phyloP scores from a whole-genome alignment of 352 stramenopile species.

The Phytophthora constricta region DNA sequence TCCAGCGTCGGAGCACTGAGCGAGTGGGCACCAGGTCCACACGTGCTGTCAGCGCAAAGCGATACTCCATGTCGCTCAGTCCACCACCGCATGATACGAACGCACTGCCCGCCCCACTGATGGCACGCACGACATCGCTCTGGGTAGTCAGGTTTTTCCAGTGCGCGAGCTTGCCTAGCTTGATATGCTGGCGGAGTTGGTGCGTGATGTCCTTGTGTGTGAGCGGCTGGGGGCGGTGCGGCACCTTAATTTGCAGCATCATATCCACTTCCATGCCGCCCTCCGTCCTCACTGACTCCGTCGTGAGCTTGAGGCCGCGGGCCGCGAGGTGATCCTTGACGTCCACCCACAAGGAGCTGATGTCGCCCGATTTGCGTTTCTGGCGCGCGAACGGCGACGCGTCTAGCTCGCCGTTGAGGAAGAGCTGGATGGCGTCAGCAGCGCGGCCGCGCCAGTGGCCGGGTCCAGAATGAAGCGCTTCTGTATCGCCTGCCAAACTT shows the following conservation, averaged over 20 bases:
- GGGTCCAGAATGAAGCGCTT: conserved; percentile 13
- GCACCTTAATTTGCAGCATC: conserved; percentile 4
- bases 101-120: too few species aligned
- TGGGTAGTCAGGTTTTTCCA: too few species aligned
- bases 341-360: conserved; percentile 19
- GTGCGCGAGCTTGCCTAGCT: too few species aligned
- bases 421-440: neutral
- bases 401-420: conserved; percentile 13
- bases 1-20: neutral
- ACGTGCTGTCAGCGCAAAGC: neutral
- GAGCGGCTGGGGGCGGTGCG: conserved; percentile 3
- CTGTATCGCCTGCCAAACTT: conserved; percentile 10
- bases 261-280: neutral
- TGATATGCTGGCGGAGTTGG: conserved; percentile 6
- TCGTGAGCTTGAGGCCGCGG: neutral
- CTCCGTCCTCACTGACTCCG: conserved; percentile 3
- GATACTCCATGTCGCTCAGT: neutral
- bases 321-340: neutral
- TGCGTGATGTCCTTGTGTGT: too few species aligned
- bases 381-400: neutral
- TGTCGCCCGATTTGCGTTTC: neutral
- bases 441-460: conserved; percentile 12
- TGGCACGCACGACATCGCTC: too few species aligned
- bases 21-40: neutral
- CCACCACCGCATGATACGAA: neutral